Evolutionary conservation across 805 yeast species (phyloP).

Genomic region (Saccharomycopsis fibuligera): DNA sequence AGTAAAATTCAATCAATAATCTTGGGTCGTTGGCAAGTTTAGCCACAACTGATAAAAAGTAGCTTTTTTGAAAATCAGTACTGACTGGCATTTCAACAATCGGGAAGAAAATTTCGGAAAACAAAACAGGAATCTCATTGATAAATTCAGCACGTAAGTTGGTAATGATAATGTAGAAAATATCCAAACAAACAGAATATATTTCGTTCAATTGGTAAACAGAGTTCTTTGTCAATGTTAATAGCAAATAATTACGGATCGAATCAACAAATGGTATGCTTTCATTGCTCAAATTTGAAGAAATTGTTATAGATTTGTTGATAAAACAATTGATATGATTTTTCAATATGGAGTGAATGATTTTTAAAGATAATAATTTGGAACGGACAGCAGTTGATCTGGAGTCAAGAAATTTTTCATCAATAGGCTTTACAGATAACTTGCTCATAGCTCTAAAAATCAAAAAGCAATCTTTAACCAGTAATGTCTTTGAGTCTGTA

Average conservation of each 20-base stretch:
- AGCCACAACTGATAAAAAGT: constrained; percentile 72
- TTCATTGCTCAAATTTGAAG: constrained; percentile 43
- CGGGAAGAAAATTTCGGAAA: constrained; percentile 90
- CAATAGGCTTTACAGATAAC: constrained; percentile 78
- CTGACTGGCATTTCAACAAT: constrained; percentile 88
- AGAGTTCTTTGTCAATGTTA: constrained; percentile 82
- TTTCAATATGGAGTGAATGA: constrained; percentile 77
- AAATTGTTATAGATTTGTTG: constrained; percentile 49
- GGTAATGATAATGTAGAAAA: constrained; percentile 83
- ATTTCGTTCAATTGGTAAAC: constrained; percentile 89
- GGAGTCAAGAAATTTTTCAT: constrained; percentile 71
- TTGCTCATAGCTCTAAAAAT: constrained; percentile 94
- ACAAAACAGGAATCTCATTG: constrained; percentile 87
- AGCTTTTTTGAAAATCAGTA: constrained; percentile 87
- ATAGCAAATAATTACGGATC: constrained; percentile 75
- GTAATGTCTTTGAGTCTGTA: constrained; percentile 56
- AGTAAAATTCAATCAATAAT: constrained; percentile 82
- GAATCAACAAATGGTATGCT: constrained; percentile 68
- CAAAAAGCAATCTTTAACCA: constrained; percentile 85
- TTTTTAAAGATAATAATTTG: constrained; percentile 79
- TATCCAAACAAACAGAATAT: constrained; percentile 85
- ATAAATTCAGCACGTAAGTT: constrained; percentile 84
- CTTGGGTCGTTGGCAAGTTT: constrained; percentile 84
- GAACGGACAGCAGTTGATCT: constrained; percentile 90
- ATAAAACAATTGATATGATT: constrained; percentile 80